Percentiles rank a stretch among this genome's conserved stretches.
Conservation (phyloP, 495 filamentous ascomycete genomes). For the Terfezia boudieri region DNA sequence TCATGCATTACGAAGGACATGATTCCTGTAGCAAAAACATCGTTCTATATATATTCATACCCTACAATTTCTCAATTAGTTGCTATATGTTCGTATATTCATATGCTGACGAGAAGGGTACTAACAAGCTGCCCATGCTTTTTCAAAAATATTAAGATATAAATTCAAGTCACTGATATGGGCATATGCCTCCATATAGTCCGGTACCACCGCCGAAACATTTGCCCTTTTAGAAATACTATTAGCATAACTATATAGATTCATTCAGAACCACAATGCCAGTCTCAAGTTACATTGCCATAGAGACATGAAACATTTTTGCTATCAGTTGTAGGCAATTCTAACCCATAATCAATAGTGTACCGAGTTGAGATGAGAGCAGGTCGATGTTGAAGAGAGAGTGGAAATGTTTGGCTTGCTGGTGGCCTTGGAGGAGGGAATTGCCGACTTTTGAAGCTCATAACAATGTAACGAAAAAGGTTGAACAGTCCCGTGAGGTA, state of each 20-base stretch:
- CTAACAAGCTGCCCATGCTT: constrained; percentile 60
- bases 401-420: no score
- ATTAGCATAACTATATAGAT: no score
- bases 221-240: constrained; percentile 11
- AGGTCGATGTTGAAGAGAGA: no score
- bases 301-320: constrained; percentile 1
- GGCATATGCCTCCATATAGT: constrained; percentile 65
- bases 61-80: constrained; percentile 16
- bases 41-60: constrained; percentile 98
- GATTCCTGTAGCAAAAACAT: constrained; percentile 84
- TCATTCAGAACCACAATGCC: no score
- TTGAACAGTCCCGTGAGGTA: no score
- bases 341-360: no score
- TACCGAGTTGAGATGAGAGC: no score
- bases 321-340: no score
- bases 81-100: background rate
- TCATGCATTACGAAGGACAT: constrained; percentile 96
- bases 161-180: constrained; percentile 74
- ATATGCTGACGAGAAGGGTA: background rate
- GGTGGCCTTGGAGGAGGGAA: no score
- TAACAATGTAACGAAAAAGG: no score
- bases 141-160: constrained; percentile 62
- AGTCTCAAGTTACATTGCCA: background rate
- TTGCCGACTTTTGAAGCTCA: no score
- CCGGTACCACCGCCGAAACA: constrained; percentile 18